A percentile compares a stretch with the other conserved stretches of the same genome.
Conservation (phyloP, 2,329 filamentous ascomycete genomes). For the Amylocarpus encephaloides region DNA sequence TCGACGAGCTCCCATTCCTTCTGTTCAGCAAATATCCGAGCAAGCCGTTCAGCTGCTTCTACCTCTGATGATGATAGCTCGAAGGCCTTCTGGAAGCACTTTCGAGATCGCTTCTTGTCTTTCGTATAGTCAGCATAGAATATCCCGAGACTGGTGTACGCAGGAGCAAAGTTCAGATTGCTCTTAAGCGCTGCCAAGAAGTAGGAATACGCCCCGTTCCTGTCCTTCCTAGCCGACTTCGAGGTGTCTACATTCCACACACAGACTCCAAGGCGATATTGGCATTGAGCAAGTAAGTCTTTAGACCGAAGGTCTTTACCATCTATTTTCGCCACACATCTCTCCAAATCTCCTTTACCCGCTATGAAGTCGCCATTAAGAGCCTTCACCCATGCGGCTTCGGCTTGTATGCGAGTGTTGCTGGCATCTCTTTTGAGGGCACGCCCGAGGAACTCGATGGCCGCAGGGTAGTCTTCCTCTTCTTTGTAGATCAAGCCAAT, state of each 20-base stretch:
- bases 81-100: constrained; percentile 93
- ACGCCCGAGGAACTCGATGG: constrained; percentile 71
- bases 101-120: constrained; percentile 78
- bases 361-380: constrained; percentile 67
- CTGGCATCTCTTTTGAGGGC: constrained; percentile 66
- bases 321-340: constrained; percentile 60
- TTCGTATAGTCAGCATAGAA: constrained; percentile 89
- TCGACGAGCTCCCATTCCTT: constrained; percentile 97
- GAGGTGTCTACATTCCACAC: constrained; percentile 79
- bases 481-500: constrained; percentile 90
- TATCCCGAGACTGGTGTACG: constrained; percentile 83
- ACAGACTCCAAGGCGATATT: constrained; percentile 82
- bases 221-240: constrained; percentile 67
- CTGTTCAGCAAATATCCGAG: constrained; percentile 78
- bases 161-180: constrained; percentile 80
- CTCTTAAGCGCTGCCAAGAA: constrained; percentile 81
- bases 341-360: constrained; percentile 64
- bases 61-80: constrained; percentile 86
- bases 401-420: constrained; percentile 75
- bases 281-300: constrained; percentile 75
- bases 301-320: constrained; percentile 51
- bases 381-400: constrained; percentile 88
- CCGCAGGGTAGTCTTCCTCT: constrained; percentile 78
- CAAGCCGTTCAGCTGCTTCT: constrained; percentile 78
- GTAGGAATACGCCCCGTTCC: constrained; percentile 73